Conservation (phyloP, 805 yeast genomes). For the Candida ascalaphidarum region DNA sequence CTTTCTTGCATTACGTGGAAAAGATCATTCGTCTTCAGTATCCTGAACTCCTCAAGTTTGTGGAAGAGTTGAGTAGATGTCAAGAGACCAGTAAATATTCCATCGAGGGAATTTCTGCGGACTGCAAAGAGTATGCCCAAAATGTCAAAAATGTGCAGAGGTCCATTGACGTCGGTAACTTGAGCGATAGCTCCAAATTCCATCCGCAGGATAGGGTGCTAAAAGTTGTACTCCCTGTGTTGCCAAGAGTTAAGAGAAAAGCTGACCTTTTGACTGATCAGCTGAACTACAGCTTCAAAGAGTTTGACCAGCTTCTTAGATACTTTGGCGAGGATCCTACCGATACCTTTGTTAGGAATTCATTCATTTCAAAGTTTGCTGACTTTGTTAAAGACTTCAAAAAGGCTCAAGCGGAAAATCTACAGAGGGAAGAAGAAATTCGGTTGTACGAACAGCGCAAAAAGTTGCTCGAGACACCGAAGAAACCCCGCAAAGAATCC, state of each 20-base stretch:
- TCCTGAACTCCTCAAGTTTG: slow-evolving; percentile 54
- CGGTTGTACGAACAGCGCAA: slow-evolving; percentile 70
- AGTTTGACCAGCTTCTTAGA: slow-evolving; percentile 51
- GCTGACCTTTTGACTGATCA: slow-evolving; percentile 44
- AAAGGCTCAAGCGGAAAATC: slow-evolving; percentile 56
- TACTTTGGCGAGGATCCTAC: slow-evolving; percentile 68
- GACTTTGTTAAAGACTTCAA: slow-evolving; percentile 54
- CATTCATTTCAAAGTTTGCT: slow-evolving; percentile 55
- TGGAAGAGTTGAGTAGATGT: slow-evolving; percentile 50
- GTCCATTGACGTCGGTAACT: slow-evolving; percentile 52
- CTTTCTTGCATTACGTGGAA: slow-evolving; percentile 71
- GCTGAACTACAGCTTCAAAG: slow-evolving; percentile 39
- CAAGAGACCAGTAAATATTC: slow-evolving; percentile 50
- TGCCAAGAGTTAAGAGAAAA: slow-evolving; percentile 48
- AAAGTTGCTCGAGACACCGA: slow-evolving; percentile 45
- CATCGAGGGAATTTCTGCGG: slow-evolving; percentile 53
- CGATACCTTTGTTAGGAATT: slow-evolving; percentile 43
- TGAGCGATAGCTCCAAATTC: slow-evolving; percentile 52
- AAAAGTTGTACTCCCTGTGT: slow-evolving; percentile 41
- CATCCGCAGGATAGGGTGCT: slow-evolving; percentile 63
- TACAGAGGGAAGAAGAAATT: slow-evolving; percentile 60
- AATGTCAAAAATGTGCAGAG: slow-evolving; percentile 42
- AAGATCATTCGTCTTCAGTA: slow-evolving; percentile 55
- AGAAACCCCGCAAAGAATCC: slow-evolving; percentile 18
- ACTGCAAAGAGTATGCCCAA: slow-evolving; percentile 46